A percentile compares a stretch with the other conserved stretches of the same genome.
Evolutionary conservation across 83 land plant species (phyloP).

Genomic region (Thuja plicata): DNA sequence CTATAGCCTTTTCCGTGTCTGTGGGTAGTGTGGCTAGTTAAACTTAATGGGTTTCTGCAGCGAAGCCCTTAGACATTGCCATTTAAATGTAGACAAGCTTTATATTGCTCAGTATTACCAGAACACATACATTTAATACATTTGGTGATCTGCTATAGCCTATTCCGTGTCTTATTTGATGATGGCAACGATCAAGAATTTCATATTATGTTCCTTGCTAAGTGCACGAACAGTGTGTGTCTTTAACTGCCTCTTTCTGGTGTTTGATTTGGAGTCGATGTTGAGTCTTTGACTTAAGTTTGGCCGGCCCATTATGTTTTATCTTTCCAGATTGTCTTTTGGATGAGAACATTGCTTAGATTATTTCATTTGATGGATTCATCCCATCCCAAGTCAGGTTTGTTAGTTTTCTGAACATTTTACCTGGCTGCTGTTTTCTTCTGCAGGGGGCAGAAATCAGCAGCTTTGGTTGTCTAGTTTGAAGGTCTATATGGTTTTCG

Average conservation of each 20-base stretch:
- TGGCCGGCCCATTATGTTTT: not conserved
- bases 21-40: not conserved
- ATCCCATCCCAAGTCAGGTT: not conserved
- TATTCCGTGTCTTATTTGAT: not conserved
- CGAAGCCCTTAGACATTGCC: not conserved
- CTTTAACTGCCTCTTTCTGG: not conserved
- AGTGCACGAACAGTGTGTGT: not conserved
- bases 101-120: not conserved
- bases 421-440: too few relatives aligned
- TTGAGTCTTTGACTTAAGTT: not conserved
- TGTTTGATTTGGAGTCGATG: not conserved
- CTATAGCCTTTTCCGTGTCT: too few relatives aligned
- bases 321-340: not conserved
- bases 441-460: too few relatives aligned
- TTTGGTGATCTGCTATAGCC: not conserved
- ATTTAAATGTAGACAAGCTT: not conserved
- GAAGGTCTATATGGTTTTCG: too few relatives aligned
- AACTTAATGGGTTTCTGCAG: not conserved
- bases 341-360: not conserved
- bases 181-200: not conserved
- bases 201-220: not conserved
- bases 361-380: not conserved
- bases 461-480: too few relatives aligned
- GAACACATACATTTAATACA: not conserved
- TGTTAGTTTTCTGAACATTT: not conserved